Percentiles rank a stretch among this genome's conserved stretches.
phyloP scores from a whole-genome alignment of 257 asterid genomes.

The Mitragyna speciosa region DNA sequence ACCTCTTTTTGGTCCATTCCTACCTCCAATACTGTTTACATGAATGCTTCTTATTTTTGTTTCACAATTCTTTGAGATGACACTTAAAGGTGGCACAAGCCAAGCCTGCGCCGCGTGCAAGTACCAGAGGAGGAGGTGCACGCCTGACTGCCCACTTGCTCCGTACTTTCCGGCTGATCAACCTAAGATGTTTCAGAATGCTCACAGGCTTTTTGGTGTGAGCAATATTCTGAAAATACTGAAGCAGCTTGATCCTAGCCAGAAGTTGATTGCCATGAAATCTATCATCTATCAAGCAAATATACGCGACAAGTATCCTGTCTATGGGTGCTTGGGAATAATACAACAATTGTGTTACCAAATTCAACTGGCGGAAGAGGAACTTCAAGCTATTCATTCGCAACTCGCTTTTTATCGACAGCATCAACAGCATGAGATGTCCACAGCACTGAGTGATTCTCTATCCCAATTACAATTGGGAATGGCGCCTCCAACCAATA shows the following conservation, averaged over 20 bases:
- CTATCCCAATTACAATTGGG: constrained; percentile 64
- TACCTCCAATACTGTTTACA: background rate
- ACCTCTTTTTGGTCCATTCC: background rate
- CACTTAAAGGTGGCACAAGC: constrained; percentile 87
- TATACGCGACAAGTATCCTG: constrained; percentile 68
- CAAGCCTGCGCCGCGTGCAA: constrained; percentile 95
- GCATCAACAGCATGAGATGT: constrained; percentile 50
- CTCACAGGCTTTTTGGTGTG: constrained; percentile 78
- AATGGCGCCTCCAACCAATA: constrained; percentile 35
- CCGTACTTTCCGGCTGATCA: constrained; percentile 89
- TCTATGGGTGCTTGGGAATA: constrained; percentile 59
- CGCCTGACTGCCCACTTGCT: constrained; percentile 71
- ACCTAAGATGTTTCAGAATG: constrained; percentile 67
- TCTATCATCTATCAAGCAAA: constrained; percentile 70
- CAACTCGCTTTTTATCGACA: constrained; percentile 60
- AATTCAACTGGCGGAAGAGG: constrained; percentile 57
- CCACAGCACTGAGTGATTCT: constrained; percentile 34
- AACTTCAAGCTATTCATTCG: constrained; percentile 58
- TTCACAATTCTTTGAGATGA: constrained; percentile 37
- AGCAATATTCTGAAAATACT: constrained; percentile 66
- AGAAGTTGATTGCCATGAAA: constrained; percentile 60
- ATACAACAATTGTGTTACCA: constrained; percentile 48
- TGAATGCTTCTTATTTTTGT: constrained; percentile 16
- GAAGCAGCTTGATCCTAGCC: constrained; percentile 54
- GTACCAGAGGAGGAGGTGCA: constrained; percentile 79